phyloP scores from a whole-genome alignment of 306 rosid species.

The Ochetophila trinervis region DNA sequence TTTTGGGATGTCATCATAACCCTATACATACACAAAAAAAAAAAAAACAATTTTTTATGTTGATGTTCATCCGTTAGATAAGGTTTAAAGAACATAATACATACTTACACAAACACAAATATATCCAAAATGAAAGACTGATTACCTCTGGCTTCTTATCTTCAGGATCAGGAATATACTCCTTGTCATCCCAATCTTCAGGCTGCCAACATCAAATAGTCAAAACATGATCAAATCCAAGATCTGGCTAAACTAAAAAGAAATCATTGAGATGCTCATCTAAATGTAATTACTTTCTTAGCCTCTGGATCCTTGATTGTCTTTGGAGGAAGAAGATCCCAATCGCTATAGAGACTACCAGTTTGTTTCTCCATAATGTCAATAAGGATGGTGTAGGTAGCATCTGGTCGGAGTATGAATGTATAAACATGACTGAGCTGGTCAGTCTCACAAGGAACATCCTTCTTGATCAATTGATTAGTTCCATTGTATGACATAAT shows the following conservation, averaged over 20 bases:
- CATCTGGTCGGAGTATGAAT: constrained; percentile 90
- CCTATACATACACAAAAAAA: constrained; percentile 42
- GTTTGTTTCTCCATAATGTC: constrained; percentile 93
- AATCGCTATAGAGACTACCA: constrained; percentile 89
- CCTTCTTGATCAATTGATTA: constrained; percentile 96
- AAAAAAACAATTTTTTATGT: not conserved
- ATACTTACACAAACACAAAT: not conserved
- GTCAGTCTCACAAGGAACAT: constrained; percentile 97
- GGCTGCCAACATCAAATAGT: constrained; percentile 52
- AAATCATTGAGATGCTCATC: not conserved
- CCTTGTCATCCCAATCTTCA: constrained; percentile 99
- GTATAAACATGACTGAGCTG: constrained; percentile 94
- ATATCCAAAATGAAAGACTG: not conserved
- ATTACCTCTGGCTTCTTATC: constrained; percentile 95
- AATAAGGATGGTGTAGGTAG: constrained; percentile 83
- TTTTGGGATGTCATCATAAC: constrained; percentile 86
- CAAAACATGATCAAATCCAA: constrained; percentile 20
- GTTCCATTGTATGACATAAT: constrained; percentile 73
- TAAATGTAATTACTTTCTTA: constrained; percentile 52
- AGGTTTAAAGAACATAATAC: constrained; percentile 5
- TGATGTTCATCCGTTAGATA: too few relatives aligned
- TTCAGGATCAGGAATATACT: constrained; percentile 91
- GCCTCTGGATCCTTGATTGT: constrained; percentile 94
- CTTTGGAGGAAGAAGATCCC: constrained; percentile 95
- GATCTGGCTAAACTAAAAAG: constrained; percentile 9